Base-by-base conservation (phyloP, 2,329 filamentous ascomycete genomes). In the Xylaria sp. region DNA sequence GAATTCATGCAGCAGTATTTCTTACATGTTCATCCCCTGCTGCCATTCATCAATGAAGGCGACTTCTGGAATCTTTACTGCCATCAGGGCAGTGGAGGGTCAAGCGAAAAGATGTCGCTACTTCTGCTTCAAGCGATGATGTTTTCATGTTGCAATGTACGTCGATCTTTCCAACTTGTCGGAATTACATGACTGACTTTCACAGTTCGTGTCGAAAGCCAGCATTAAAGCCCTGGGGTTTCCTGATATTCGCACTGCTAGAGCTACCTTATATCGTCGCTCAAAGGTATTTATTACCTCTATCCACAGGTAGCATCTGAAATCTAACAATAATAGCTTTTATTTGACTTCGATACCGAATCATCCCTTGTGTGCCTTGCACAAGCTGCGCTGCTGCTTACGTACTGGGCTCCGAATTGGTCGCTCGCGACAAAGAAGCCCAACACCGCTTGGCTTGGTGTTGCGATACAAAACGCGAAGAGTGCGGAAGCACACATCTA, bases 1-100 rank as follows among this genome's bases (percentile, higher is more conserved):
- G 83, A 85, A 59, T 85, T 87, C 66, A 78, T 87, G 4, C 80
- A 82, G 71, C 81, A 84, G 58, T 85, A 84, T 70, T 85, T 84
- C 65, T 74, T 84, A 13, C 82, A 84, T 63, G 81, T 84, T n/a
- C 83, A 85, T 64, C 82, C 83, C 1, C 71, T 83, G 37, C 75
- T 84, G 37, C 83, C 83, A 0, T 74, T 85, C 25, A 70, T 84
- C 34, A 80, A 84, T 59, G 82, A 87, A 73, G 82, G 82, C 0
- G 80, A 84, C 50, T 84, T 85, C 65, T 86, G 84, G 84, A 81
- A 85, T 64, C 76, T 83, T 62, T 83, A 83, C 68, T 77, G 76
- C 55, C 68, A 76, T 23, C 74, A 75, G 59, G 75, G 71, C 12
- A 70, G 65, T 46, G 58, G 55, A 6, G 66, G 66, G 18, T 60